Percentiles rank a stretch among this genome's conserved stretches.
phyloP scores from a whole-genome alignment of 2,329 filamentous ascomycete genomes.

The Fusarium zealandicum region DNA sequence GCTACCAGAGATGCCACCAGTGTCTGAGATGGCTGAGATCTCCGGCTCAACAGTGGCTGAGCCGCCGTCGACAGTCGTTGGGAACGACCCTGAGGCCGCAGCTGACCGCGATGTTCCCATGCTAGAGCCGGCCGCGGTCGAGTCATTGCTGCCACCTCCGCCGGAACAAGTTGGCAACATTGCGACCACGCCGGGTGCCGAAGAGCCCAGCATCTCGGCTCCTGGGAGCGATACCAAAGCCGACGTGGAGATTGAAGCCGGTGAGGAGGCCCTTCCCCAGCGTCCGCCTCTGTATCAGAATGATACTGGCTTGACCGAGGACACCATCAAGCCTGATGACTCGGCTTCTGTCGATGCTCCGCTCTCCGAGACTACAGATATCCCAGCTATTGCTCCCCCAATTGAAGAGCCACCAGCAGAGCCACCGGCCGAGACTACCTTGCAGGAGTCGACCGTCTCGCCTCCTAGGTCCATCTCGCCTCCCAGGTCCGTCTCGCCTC shows the following conservation, averaged over 20 bases:
- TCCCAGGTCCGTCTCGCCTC: constrained; percentile 32
- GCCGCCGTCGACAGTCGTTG: constrained; percentile 44
- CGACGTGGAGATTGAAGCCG: constrained; percentile 37
- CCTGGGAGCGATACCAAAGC: constrained; percentile 39
- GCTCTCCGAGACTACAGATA: constrained; percentile 41
- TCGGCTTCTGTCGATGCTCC: constrained; percentile 46
- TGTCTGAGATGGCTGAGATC: constrained; percentile 8
- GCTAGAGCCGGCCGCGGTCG: constrained; percentile 26
- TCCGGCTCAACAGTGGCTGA: constrained; percentile 41
- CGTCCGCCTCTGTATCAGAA: constrained; percentile 39
- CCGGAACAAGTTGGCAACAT: constrained; percentile 53
- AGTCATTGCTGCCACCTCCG: constrained; percentile 46
- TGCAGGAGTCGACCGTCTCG: constrained; percentile 19
- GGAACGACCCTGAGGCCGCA: constrained; percentile 40
- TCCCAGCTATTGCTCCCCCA: constrained; percentile 40
- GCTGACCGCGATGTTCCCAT: constrained; percentile 40
- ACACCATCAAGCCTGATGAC: constrained; percentile 50
- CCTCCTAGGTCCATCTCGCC: constrained; percentile 35
- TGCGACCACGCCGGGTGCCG: constrained; percentile 44
- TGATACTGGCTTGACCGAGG: constrained; percentile 48
- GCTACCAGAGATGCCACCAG: constrained; percentile 6
- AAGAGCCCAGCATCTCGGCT: constrained; percentile 35
- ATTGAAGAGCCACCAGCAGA: constrained; percentile 20
- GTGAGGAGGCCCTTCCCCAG: constrained; percentile 27
- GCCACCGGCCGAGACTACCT: constrained; percentile 25